Percentiles rank a stretch among this genome's conserved stretches.
phyloP scores from a whole-genome alignment of 1,139 yeast species.

The Kurtzmaniella quercitrusa region DNA sequence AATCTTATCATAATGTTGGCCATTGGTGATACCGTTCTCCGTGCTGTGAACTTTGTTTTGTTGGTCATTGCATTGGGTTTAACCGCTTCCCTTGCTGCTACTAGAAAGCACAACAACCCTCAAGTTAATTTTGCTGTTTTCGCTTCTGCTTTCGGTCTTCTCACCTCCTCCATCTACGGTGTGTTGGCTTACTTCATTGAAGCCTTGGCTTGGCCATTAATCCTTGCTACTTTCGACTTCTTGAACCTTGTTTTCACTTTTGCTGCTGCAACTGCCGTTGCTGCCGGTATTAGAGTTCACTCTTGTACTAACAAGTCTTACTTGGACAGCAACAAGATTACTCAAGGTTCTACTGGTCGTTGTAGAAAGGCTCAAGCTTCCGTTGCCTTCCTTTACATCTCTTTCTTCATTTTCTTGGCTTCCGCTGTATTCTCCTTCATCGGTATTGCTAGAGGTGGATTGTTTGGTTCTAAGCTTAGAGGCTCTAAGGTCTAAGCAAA shows the following conservation, averaged over 20 bases:
- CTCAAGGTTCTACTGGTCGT: slow-evolving; percentile 74
- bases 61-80: slow-evolving; percentile 78
- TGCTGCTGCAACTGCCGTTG: slow-evolving; percentile 91
- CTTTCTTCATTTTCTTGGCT: slow-evolving; percentile 71
- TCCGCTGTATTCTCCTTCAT: slow-evolving; percentile 60
- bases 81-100: slow-evolving; percentile 78
- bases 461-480: slow-evolving; percentile 58
- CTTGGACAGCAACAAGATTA: slow-evolving; percentile 58
- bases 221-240: slow-evolving; percentile 73
- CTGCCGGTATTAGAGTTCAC: slow-evolving; percentile 83
- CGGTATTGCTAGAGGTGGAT: slow-evolving; percentile 64
- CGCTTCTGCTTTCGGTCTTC: slow-evolving; percentile 79
- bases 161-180: slow-evolving; percentile 79
- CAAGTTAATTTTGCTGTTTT: slow-evolving; percentile 88
- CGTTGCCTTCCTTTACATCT: slow-evolving; percentile 84
- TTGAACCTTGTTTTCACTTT: slow-evolving; percentile 87
- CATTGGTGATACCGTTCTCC: slow-evolving; percentile 70
- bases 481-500: slow-evolving; percentile 47
- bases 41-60: slow-evolving; percentile 70
- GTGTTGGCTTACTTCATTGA: slow-evolving; percentile 71
- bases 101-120: slow-evolving; percentile 52
- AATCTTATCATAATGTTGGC: slow-evolving; percentile 43
- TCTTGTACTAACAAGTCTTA: slow-evolving; percentile 71
- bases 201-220: slow-evolving; percentile 82
- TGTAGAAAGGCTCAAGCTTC: slow-evolving; percentile 96